Conservation (phyloP, 495 filamentous ascomycete genomes). For the Apodospora peruviana region DNA sequence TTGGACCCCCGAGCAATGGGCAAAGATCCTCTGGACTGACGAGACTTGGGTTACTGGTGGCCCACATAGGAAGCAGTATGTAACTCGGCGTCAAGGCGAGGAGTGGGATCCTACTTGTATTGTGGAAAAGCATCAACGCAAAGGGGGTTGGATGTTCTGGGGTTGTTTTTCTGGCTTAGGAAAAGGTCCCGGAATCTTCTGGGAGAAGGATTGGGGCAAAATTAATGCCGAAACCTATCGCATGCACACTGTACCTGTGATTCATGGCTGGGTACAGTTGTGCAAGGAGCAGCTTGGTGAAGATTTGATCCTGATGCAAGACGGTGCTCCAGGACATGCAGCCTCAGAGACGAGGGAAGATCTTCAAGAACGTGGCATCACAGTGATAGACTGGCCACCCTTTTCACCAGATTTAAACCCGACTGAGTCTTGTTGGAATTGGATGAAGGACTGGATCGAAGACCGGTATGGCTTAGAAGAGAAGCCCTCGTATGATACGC, state of each 20-base stretch:
- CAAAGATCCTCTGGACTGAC: conserved; percentile 24
- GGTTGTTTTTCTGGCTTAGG: conserved; percentile 16
- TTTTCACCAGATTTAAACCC: conserved; percentile 22
- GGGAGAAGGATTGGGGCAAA: conserved; percentile 27
- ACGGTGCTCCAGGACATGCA: conserved; percentile 14
- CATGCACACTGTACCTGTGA: conserved; percentile 18
- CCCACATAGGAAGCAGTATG: conserved; percentile 7
- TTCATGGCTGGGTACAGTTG: conserved; percentile 12
- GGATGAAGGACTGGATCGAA: conserved; percentile 23
- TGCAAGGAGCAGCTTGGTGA: neutral
- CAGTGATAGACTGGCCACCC: conserved; percentile 17
- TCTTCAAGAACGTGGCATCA: conserved; percentile 8
- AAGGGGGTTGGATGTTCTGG: conserved; percentile 26
- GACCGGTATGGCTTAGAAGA: conserved; percentile 11
- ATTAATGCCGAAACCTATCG: conserved; percentile 18
- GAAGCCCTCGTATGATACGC: conserved; percentile 8
- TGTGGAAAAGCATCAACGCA: conserved; percentile 9
- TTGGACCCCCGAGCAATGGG: conserved; percentile 22
- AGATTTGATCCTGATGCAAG: conserved; percentile 16
- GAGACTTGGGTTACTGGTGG: conserved; percentile 24
- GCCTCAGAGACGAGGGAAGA: conserved; percentile 3
- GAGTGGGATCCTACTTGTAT: conserved; percentile 15
- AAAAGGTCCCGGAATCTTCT: conserved; percentile 26
- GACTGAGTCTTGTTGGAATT: conserved; percentile 25
- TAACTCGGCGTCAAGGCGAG: conserved; percentile 9